Conservation (phyloP, 1,284 basidiomycete genomes). For the Marasmius oreades region DNA sequence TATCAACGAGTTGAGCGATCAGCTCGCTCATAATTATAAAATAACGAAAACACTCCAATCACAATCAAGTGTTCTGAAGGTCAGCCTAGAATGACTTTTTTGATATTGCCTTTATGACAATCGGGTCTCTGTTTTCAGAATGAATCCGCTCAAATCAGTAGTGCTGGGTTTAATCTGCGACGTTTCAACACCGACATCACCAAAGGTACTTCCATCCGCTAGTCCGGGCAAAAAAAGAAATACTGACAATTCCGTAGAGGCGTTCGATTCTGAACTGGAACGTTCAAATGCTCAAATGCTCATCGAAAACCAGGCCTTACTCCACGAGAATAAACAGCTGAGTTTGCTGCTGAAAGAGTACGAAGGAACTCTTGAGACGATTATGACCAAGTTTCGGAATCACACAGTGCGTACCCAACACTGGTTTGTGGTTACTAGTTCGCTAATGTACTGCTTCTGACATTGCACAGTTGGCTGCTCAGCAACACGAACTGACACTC, state of each 20-base stretch:
- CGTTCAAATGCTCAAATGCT: constrained; percentile 86
- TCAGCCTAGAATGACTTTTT: too few species aligned
- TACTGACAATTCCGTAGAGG: constrained; percentile 55
- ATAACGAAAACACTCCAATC: constrained; percentile 70
- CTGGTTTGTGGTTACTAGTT: neutral
- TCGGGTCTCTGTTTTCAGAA: constrained; percentile 41
- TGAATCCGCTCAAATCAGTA: constrained; percentile 75
- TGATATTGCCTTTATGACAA: too few species aligned
- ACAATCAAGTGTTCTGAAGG: constrained; percentile 81
- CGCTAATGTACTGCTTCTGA: constrained; percentile 2
- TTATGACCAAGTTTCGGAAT: constrained; percentile 95
- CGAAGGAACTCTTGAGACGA: constrained; percentile 90
- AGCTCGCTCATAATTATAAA: constrained; percentile 84
- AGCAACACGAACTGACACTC: constrained; percentile 87
- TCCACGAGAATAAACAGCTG: constrained; percentile 94
- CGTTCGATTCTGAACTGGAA: constrained; percentile 92
- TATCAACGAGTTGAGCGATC: constrained; percentile 80
- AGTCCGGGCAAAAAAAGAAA: constrained; percentile 4
- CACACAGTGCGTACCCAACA: constrained; percentile 69
- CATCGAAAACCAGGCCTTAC: constrained; percentile 89
- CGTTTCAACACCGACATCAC: constrained; percentile 94
- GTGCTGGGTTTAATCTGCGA: constrained; percentile 79
- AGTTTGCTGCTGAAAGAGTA: constrained; percentile 89
- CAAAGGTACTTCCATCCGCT: constrained; percentile 52
- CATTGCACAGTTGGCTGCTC: constrained; percentile 67